Base-by-base conservation (phyloP, 2,329 filamentous ascomycete species). In the Pseudonectria foliicola region DNA sequence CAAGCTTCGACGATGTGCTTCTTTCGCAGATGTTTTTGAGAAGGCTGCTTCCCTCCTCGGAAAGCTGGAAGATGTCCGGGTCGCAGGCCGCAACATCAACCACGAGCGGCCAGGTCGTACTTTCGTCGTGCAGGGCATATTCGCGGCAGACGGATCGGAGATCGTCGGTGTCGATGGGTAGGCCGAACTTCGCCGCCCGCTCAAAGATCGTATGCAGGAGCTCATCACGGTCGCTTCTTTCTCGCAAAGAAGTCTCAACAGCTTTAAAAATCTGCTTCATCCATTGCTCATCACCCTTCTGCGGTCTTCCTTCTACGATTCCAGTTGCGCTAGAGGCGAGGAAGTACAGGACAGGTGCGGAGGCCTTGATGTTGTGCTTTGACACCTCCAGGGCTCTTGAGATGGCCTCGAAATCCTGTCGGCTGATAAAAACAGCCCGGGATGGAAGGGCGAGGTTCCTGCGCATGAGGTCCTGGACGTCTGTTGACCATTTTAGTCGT, bases 381-480 rank as follows among this genome's bases (percentile, higher is more conserved):
- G 64, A 59, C 14, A 64, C 54, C 3, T 61, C 54, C 2, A 73
- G 56, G 2, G 68, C 63, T 15, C 54, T 53, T 10, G 59, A 53
- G 13, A 75, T 48, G 5, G 64, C 48, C 15, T 64, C 62, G 27
- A 68, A 52, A 16, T 62, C 61, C 26, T 59, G 58, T 14, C 59
- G 60, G 36, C 61, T 64, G 12, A 70, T 42, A 37, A 70, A 77
- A 1, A 58, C 55, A 2, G 67, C 61, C 37, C 69, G 64, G 1
- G 69, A 67, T 1, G 73, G 73, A 2, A 73, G 60, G 29, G 76
- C 64, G 36, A 78, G 56, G 44, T 66, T 71, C 23, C 62, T 62
- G 29, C 66, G 64, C 45, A 77, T 57, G 31, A 77, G 71, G 3
- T 53, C 60, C 32, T 67, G 62, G 2, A 77, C 53, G 28, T 70